A percentile compares a stretch with the other conserved stretches of the same genome.
Evolutionary conservation across 1,284 basidiomycete species (phyloP).

Genomic region (Cutaneotrichosporon cutaneum): DNA sequence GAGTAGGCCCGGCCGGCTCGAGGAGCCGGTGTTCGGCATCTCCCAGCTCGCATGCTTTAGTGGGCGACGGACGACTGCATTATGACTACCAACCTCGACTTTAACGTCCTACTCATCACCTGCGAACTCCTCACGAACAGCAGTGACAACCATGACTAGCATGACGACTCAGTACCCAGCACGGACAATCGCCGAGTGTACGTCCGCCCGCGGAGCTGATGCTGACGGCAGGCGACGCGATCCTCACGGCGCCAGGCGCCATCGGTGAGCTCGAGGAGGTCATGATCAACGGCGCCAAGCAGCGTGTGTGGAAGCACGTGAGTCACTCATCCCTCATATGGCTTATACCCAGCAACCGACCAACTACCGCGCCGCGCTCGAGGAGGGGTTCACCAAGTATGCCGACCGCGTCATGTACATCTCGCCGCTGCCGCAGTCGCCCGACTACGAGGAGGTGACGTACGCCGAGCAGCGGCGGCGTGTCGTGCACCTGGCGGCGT

Average conservation of each 20-base stretch:
- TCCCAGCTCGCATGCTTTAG: not conserved
- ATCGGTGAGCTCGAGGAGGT: constrained; percentile 41
- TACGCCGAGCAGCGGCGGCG: constrained; percentile 33
- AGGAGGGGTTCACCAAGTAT: constrained; percentile 26
- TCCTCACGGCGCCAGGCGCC: constrained; percentile 29
- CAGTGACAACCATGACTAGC: not conserved
- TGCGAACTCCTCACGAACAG: not conserved
- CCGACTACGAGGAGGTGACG: constrained; percentile 25
- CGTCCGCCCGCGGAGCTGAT: not conserved
- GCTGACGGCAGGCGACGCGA: constrained; percentile 12
- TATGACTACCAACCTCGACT: not conserved
- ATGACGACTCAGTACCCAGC: not conserved
- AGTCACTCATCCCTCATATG: constrained; percentile 14
- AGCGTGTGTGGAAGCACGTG: constrained; percentile 44
- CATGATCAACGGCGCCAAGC: constrained; percentile 24
- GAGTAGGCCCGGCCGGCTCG: not conserved
- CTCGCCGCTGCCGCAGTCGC: constrained; percentile 16
- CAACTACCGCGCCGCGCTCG: constrained; percentile 39
- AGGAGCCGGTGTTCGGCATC: not conserved
- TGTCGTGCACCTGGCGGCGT: constrained; percentile 32
- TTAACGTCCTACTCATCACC: not conserved
- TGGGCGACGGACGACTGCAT: too few relatives aligned
- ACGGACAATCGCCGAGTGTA: constrained; percentile 6
- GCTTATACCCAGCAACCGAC: constrained; percentile 24
- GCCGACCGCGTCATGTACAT: constrained; percentile 33